Evolutionary conservation across 2,329 filamentous ascomycete genomes (phyloP), one percentile per base, ranked within the genome.

Genomic region (Dichotomopilus funicola): DNA sequence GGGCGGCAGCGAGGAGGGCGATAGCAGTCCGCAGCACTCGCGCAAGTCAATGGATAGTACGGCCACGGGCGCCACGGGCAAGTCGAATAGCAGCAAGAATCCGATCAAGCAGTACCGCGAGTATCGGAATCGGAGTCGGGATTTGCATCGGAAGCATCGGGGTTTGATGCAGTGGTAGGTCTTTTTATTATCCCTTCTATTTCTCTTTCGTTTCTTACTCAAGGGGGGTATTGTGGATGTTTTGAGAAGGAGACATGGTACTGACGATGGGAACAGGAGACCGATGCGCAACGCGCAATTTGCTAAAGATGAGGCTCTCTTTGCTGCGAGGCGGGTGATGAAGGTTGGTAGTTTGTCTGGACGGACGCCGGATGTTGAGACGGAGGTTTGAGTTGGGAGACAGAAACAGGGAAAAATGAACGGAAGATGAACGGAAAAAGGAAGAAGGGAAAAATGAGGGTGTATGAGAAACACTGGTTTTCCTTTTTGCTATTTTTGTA

Each of bases 121-220:
- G 27, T 83, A 87, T 68, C 84, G 83, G 64, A 76, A 77, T 55
- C 79, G 83, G 59, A 89, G 86, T 67, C 83, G 87, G 60, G 84
- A 88, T 46, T 78, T 96, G 68, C 87, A 91, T 68, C 82, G 91
- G 0, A 90, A 91, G 72, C 91, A 96, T 63, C 80, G 91, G 9
- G 92, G 92, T 0, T 66, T 96, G 67, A 95, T 96, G 89, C 92
- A 97, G 70, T 97, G 91, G 91, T 71, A 55, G 61, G 69, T 42
- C 1, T 42, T 12, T n/a, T n/a, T 9, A 38, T 38, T 8, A 9
- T 38, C 37, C 2, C 37, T 9, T 2, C 4, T 12, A 12, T 2
- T 41, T 41, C 13, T 41, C 36, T 59, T 35, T 48, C 1, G 4
- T 8, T 2, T 42, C 7, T 34, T n/a, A 5, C 41, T 19, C 27